These are phyloP conservation scores for Pseudogymnoascus sp. DNA, from an alignment of 2,329 filamentous ascomycete species.

Conservation along the genomic window DNA sequence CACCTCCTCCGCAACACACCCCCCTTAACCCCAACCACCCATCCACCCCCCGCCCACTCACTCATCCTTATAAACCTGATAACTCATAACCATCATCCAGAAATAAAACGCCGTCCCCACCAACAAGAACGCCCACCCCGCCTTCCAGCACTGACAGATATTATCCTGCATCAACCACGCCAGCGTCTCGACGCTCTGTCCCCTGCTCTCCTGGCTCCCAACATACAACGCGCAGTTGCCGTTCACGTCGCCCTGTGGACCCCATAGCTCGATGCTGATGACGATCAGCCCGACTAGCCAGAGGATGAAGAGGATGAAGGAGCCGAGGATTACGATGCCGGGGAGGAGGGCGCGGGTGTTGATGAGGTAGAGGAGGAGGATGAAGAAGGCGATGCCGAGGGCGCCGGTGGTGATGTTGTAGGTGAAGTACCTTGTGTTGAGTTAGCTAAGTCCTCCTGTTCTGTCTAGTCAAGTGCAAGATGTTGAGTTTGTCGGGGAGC, in stretches of 20 bases:
- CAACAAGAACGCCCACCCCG: slow-evolving; percentile 56
- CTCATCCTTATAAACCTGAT: slow-evolving; percentile 46
- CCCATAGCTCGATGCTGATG: slow-evolving; percentile 56
- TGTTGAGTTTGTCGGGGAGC: too few species aligned
- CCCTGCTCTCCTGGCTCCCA: slow-evolving; percentile 42
- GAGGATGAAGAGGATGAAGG: slow-evolving; percentile 60
- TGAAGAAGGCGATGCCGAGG: slow-evolving; percentile 60
- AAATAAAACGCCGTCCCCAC: slow-evolving; percentile 53
- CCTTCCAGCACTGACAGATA: slow-evolving; percentile 60
- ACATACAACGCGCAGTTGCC: slow-evolving; percentile 53
- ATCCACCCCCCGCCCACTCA: not conserved
- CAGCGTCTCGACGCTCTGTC: slow-evolving; percentile 47
- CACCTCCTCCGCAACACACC: not conserved
- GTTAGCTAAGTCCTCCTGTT: not conserved
- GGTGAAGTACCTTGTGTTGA: slow-evolving; percentile 52
- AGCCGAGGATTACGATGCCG: slow-evolving; percentile 59
- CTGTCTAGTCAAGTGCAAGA: too few species aligned
- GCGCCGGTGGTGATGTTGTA: slow-evolving; percentile 54
- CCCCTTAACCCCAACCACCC: not conserved
- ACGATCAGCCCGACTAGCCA: slow-evolving; percentile 61
- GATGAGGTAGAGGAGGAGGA: slow-evolving; percentile 57
- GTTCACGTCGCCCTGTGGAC: slow-evolving; percentile 50
- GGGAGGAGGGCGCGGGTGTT: slow-evolving; percentile 53
- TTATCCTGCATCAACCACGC: slow-evolving; percentile 58
- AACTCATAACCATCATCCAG: slow-evolving; percentile 64